A percentile compares a stretch with the other conserved stretches of the same genome.
These are phyloP conservation scores for Mycena kentingensis DNA, from an alignment of 768 basidiomycete genomes.

Conservation along the genomic window DNA sequence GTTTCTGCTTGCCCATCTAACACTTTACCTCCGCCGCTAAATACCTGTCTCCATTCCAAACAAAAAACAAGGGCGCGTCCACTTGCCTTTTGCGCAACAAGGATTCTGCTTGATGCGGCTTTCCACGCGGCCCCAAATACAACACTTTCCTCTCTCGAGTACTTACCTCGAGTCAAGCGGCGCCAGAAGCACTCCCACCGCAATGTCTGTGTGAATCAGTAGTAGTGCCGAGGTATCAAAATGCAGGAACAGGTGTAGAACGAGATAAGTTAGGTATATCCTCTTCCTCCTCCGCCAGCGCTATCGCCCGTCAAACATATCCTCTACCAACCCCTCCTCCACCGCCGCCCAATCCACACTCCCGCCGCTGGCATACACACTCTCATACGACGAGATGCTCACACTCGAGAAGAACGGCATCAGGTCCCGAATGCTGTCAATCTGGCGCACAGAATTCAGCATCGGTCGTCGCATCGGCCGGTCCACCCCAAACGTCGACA, in stretches of 20 bases:
- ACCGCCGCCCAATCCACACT: slow-evolving; percentile 89
- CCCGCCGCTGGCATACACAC: slow-evolving; percentile 79
- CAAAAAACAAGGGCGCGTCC: neutral
- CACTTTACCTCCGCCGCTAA: neutral
- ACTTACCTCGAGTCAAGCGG: too few species aligned
- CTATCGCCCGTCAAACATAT: slow-evolving; percentile 90
- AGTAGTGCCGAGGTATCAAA: too few species aligned
- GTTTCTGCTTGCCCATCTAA: too few species aligned
- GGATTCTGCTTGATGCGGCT: too few species aligned
- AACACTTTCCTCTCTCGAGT: too few species aligned
- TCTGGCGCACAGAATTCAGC: slow-evolving; percentile 64
- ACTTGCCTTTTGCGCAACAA: too few species aligned
- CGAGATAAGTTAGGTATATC: slow-evolving; percentile 15
- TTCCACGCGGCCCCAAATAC: too few species aligned
- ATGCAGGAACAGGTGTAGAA: slow-evolving; percentile 4
- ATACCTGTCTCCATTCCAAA: neutral
- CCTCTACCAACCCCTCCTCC: slow-evolving; percentile 76
- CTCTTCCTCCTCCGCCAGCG: too few species aligned
- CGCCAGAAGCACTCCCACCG: too few species aligned
- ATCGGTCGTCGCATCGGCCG: slow-evolving; percentile 72
- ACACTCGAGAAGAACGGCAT: slow-evolving; percentile 90
- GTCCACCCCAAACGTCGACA: slow-evolving; percentile 37
- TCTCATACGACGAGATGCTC: slow-evolving; percentile 88
- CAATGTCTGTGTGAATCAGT: too few species aligned
- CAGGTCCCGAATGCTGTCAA: slow-evolving; percentile 83